phyloP scores from a whole-genome alignment of 176 grass and related monocot species.

The Rhynchospora pubera region DNA sequence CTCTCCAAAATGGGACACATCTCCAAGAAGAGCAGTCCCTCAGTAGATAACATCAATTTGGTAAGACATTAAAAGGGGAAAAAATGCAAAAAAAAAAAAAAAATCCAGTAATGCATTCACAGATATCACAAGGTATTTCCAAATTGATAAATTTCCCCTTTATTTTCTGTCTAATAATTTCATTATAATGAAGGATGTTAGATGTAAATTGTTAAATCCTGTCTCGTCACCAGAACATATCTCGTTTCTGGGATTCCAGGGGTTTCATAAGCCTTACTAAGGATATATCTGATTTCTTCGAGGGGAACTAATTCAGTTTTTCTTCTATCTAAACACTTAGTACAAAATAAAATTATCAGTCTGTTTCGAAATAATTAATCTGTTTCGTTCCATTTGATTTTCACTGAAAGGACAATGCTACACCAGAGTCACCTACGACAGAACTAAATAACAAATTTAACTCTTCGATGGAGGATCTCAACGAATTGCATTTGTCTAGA shows the following conservation, averaged over 20 bases:
- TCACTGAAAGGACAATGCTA: not conserved
- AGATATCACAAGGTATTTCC: not conserved
- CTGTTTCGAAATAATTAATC: not conserved
- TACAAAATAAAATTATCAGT: not conserved
- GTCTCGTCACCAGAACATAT: not conserved
- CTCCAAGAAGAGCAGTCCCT: not conserved
- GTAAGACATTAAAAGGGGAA: constrained; percentile 1
- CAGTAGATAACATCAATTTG: not conserved
- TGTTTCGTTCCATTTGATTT: not conserved
- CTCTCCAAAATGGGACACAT: not conserved
- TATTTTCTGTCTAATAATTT: not conserved
- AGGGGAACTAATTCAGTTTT: not conserved
- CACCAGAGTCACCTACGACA: not conserved
- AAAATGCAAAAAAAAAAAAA: too few species aligned
- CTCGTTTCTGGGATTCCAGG: too few species aligned
- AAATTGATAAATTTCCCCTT: not conserved
- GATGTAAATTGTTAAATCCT: not conserved
- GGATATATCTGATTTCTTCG: not conserved
- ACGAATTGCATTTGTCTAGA: not conserved
- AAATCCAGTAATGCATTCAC: not conserved
- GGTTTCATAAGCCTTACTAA: not conserved
- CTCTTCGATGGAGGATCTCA: not conserved
- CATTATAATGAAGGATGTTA: not conserved
- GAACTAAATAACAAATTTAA: not conserved
- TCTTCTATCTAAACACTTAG: not conserved